Base-by-base conservation (phyloP, 345 rosid genomes). In the Citrus reticulata region DNA sequence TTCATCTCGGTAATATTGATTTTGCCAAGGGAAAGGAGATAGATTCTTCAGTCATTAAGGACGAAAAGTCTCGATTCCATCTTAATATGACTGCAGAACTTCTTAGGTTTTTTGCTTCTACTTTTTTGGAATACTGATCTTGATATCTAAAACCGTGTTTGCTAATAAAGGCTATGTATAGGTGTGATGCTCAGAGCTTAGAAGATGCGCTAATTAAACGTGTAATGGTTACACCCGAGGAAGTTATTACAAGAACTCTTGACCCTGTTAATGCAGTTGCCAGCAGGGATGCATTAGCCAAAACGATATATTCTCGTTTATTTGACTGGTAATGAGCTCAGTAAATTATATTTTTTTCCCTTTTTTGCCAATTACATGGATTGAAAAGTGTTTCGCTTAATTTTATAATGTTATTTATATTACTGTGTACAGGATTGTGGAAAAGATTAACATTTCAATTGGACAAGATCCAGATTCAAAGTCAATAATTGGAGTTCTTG, bases 141-240 rank as follows among this genome's bases (percentile, higher is more conserved):
- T 78, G 64, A 71, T 74, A 72, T 35, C 14, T 55, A 24, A n/a
- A n/a, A 2, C 24, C 37, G 2, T 67, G 63, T 63, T 61, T 79
- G 58, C 80, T 40, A 32, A 80, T 78, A 57, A 70, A 82, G 78
- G 61, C 77, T 49, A 74, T 80, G 35, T 54, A 72, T 59, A 94
- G 98, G 86, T 94, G 98, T 80, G 86, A 94, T 86, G 90, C 92
- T 68, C 88, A 88, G 74, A 91, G 90, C 84, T 85, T 94, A 79
- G 98, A 94, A 90, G 94, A 94, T 87, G 98, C 98, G 55, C 82
- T 94, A 67, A 92, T 94, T 61, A 89, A 90, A 83, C 95, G 98
- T 77, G 97, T 88, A 27, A 94, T 94, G 97, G 94, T 94, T 78
- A 94, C 98, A 59, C 98, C 98, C 27, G 98, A 94, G 78, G 98